Percentiles rank a stretch among this genome's conserved stretches.
These are phyloP conservation scores for Telopea speciosissima DNA, from an alignment of 177 flowering plant species.

Conservation along the genomic window DNA sequence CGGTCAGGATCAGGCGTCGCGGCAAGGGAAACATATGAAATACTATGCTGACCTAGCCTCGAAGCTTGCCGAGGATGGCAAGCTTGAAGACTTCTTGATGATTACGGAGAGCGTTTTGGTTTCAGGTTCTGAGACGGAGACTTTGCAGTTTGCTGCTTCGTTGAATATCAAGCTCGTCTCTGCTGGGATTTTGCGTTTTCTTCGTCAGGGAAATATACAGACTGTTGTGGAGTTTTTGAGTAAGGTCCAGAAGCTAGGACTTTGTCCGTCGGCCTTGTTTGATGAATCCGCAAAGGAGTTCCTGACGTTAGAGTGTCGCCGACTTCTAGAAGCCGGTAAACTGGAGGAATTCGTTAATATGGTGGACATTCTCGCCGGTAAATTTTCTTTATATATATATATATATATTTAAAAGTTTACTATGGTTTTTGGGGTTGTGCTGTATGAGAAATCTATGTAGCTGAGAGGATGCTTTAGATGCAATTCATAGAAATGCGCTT, in stretches of 20 bases:
- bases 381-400: background rate
- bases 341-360: slow-evolving; percentile 40
- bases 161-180: slow-evolving; percentile 31
- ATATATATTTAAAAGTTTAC: no score
- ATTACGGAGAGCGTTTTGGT: slow-evolving; percentile 35
- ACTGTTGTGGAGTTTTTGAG: slow-evolving; percentile 33
- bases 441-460: background rate
- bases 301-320: slow-evolving; percentile 36
- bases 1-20: background rate
- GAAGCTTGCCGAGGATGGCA: background rate
- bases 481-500: background rate
- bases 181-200: slow-evolving; percentile 30
- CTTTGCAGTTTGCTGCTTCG: slow-evolving; percentile 20
- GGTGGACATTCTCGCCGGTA: slow-evolving; percentile 58
- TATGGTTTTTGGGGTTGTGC: background rate
- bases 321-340: slow-evolving; percentile 29
- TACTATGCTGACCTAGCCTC: background rate
- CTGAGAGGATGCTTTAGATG: background rate
- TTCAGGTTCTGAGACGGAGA: slow-evolving; percentile 26
- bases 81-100: background rate
- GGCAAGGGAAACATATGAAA: background rate
- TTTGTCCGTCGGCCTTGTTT: slow-evolving; percentile 34
- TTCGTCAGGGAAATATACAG: slow-evolving; percentile 30
- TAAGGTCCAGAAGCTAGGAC: slow-evolving; percentile 37
- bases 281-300: slow-evolving; percentile 33